phyloP scores from a whole-genome alignment of 2,329 filamentous ascomycete genomes.

The Venturiaceae sp. region DNA sequence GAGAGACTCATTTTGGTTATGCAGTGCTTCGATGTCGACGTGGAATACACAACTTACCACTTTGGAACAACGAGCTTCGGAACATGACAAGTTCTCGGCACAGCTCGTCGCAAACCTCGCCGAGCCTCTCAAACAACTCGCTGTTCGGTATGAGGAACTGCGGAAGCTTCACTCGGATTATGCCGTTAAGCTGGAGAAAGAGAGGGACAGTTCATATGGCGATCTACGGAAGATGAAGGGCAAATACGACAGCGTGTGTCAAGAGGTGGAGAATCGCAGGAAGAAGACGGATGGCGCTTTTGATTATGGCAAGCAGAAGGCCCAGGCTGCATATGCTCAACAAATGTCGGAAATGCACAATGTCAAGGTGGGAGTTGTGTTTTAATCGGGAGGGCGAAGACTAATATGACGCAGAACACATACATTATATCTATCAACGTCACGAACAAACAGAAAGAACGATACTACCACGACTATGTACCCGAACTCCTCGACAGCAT shows the following conservation, averaged over 20 bases:
- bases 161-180: constrained; percentile 87
- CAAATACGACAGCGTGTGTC: constrained; percentile 87
- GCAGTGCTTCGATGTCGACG: constrained; percentile 84
- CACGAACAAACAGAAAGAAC: constrained; percentile 94
- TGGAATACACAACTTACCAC: constrained; percentile 93
- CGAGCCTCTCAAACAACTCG: constrained; percentile 72
- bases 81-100: constrained; percentile 77
- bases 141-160: constrained; percentile 73
- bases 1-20: background rate
- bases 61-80: constrained; percentile 74
- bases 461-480: constrained; percentile 94
- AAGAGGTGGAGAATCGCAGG: constrained; percentile 86
- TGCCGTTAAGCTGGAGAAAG: constrained; percentile 77
- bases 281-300: constrained; percentile 95
- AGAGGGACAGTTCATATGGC: constrained; percentile 72
- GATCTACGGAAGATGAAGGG: constrained; percentile 85
- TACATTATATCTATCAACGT: constrained; percentile 95
- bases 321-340: constrained; percentile 83
- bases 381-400: background rate
- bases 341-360: constrained; percentile 95
- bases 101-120: constrained; percentile 74
- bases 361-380: constrained; percentile 46
- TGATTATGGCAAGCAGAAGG: constrained; percentile 76
- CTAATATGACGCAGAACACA: constrained; percentile 54
- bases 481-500: constrained; percentile 75